Evolutionary conservation across 208 protist genomes (phyloP).

Genomic region (Acanthamoeba culbertsoni): DNA sequence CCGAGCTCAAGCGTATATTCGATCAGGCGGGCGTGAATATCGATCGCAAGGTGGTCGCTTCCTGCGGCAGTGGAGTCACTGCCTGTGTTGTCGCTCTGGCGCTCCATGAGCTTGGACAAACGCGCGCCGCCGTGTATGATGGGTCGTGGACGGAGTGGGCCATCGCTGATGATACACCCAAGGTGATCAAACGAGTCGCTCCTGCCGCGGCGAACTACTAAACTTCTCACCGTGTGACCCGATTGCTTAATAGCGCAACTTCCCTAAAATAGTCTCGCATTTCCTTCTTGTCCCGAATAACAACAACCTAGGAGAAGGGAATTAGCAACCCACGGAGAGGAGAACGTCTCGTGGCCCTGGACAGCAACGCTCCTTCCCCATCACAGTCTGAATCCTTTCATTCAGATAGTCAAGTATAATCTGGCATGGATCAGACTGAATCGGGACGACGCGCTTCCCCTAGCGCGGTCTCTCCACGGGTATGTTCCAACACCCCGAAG

Average conservation of each 20-base stretch:
- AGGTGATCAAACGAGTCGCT: background rate
- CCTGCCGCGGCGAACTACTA: background rate
- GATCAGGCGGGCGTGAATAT: constrained; percentile 11
- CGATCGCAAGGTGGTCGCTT: background rate
- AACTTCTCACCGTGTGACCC: background rate
- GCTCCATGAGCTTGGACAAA: background rate
- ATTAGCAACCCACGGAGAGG: too few relatives aligned
- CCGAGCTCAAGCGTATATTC: background rate
- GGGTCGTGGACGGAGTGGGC: constrained; percentile 39
- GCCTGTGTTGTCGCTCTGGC: background rate
- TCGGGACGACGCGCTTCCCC: too few relatives aligned
- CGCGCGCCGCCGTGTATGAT: background rate
- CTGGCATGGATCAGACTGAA: too few relatives aligned
- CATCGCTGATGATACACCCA: background rate
- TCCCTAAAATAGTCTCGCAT: too few relatives aligned
- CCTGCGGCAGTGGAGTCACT: constrained; percentile 19
- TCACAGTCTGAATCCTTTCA: too few relatives aligned
- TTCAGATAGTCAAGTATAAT: too few relatives aligned
- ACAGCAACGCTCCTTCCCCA: too few relatives aligned
- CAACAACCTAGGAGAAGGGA: too few relatives aligned
- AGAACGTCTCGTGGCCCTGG: too few relatives aligned
- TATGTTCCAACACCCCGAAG: too few relatives aligned
- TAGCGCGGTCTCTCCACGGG: too few relatives aligned
- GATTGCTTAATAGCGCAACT: background rate
- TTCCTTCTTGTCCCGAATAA: too few relatives aligned